Conservation (phyloP, 305 asterid genomes). For the Striga hermonthica region DNA sequence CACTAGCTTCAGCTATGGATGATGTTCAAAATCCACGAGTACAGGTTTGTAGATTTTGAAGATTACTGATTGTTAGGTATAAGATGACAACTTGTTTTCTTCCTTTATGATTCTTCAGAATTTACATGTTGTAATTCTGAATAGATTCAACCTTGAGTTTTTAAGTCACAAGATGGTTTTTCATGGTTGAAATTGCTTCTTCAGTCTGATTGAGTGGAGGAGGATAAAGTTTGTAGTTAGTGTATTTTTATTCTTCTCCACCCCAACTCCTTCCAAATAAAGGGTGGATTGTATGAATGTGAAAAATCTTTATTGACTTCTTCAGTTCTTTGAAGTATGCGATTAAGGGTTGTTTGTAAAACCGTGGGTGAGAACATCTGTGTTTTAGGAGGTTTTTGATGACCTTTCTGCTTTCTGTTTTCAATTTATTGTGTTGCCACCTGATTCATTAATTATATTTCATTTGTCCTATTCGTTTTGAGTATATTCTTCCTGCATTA, state of each 20-base stretch:
- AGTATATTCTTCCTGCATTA: no score
- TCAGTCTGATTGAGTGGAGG: not conserved
- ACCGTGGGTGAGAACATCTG: no score
- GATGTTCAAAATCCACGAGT: slow-evolving; percentile 93
- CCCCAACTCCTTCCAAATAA: not conserved
- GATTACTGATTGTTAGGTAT: not conserved
- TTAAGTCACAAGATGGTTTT: not conserved
- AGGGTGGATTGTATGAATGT: no score
- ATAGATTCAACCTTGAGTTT: not conserved
- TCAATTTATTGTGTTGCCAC: no score
- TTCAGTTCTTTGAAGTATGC: no score
- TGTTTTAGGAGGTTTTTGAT: no score
- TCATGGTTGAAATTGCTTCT: not conserved
- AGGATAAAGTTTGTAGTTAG: slow-evolving; percentile 6
- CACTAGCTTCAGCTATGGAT: slow-evolving; percentile 84
- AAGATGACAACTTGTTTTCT: not conserved
- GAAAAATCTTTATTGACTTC: no score
- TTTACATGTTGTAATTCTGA: no score
- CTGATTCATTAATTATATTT: no score
- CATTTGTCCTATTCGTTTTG: no score
- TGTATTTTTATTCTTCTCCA: not conserved
- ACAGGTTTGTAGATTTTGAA: slow-evolving; percentile 49
- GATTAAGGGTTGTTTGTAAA: no score
- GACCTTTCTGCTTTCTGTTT: no score
- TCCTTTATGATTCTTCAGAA: not conserved